phyloP scores from a whole-genome alignment of 306 rosid species.

The Prunus salicina region DNA sequence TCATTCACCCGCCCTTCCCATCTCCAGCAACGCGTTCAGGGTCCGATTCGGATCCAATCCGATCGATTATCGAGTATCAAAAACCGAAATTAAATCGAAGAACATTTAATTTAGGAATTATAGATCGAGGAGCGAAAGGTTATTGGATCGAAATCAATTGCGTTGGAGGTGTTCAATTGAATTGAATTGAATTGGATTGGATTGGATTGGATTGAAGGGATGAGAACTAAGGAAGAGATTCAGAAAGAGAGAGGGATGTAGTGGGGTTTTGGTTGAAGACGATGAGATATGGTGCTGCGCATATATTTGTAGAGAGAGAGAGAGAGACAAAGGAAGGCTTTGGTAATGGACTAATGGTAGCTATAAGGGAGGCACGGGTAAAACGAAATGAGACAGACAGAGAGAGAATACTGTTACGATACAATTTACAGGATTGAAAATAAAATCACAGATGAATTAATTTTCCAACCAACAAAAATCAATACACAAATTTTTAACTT shows the following conservation, averaged over 20 bases:
- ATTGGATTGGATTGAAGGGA: slow-evolving; percentile 25
- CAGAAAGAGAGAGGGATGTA: slow-evolving; percentile 17
- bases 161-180: slow-evolving; percentile 23
- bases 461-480: too few relatives aligned
- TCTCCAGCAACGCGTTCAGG: slow-evolving; percentile 14
- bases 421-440: slow-evolving; percentile 7
- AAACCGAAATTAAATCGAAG: slow-evolving; percentile 16
- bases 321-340: neutral
- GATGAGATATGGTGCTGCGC: slow-evolving; percentile 72
- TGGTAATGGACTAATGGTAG: slow-evolving; percentile 18
- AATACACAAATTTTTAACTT: too few relatives aligned
- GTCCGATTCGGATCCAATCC: slow-evolving; percentile 39
- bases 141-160: slow-evolving; percentile 7
- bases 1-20: slow-evolving; percentile 46
- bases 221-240: slow-evolving; percentile 34
- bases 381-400: neutral
- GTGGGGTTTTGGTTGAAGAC: slow-evolving; percentile 60
- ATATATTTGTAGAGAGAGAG: slow-evolving; percentile 28
- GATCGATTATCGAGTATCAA: slow-evolving; percentile 21
- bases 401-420: slow-evolving; percentile 26
- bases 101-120: slow-evolving; percentile 5
- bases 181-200: slow-evolving; percentile 13
- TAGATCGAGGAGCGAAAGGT: slow-evolving; percentile 25
- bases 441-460: too few relatives aligned
- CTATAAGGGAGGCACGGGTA: slow-evolving; percentile 28